Evolutionary conservation across 2,329 filamentous ascomycete species (phyloP).

Genomic region (Phoma sp.): DNA sequence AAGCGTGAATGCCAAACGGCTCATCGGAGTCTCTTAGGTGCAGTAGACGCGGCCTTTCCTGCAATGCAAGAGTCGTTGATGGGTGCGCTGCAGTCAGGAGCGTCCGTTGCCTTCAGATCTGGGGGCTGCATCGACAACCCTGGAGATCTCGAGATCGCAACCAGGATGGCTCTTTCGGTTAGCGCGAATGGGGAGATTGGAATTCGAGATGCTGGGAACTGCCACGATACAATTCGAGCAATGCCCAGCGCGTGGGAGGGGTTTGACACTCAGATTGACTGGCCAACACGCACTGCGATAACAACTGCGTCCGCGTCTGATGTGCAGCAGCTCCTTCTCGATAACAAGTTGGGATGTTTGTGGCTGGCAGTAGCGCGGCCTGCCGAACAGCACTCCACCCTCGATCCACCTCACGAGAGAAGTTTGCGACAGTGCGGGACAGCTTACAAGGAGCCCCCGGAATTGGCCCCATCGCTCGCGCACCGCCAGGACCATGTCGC

Average conservation of each 20-base stretch:
- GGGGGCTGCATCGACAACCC: background rate
- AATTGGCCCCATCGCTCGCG: constrained; percentile 12
- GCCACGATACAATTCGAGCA: background rate
- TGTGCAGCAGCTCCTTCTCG: constrained; percentile 1
- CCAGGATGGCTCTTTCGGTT: constrained; percentile 1
- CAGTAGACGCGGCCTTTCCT: no score
- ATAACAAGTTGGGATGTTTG: constrained; percentile 11
- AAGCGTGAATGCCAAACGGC: no score
- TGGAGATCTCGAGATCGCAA: constrained; percentile 12
- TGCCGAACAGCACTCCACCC: constrained; percentile 11
- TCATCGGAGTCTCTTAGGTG: no score
- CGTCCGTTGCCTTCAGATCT: constrained; percentile 2
- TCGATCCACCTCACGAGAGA: constrained; percentile 20
- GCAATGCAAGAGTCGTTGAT: background rate
- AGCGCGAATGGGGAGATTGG: constrained; percentile 1
- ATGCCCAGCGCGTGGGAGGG: background rate
- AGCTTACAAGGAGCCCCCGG: constrained; percentile 15
- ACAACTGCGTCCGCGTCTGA: background rate
- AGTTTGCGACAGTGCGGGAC: constrained; percentile 11
- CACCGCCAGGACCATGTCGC: constrained; percentile 10
- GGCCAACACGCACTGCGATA: background rate
- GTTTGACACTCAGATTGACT: background rate
- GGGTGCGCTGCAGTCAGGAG: background rate
- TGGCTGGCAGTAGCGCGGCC: constrained; percentile 15
- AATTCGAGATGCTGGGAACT: background rate